phyloP scores from a whole-genome alignment of 768 basidiomycete genomes.

The Russula abietina region DNA sequence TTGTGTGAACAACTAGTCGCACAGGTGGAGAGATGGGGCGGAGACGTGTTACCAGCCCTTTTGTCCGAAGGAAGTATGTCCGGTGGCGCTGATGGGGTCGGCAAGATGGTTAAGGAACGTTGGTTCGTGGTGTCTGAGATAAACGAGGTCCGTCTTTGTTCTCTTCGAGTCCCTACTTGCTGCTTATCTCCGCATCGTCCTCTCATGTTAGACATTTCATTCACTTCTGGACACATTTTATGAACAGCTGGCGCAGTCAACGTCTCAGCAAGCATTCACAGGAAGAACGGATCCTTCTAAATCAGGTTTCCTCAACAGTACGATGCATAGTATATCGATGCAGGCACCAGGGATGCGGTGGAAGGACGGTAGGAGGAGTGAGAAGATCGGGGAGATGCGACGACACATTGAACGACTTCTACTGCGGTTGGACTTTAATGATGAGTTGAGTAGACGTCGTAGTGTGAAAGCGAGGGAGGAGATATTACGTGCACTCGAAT shows the following conservation, averaged over 20 bases:
- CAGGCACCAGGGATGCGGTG: conserved; percentile 42
- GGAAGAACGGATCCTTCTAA: conserved; percentile 63
- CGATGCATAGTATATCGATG: conserved; percentile 41
- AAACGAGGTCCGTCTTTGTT: conserved; percentile 51
- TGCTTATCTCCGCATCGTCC: conserved; percentile 21
- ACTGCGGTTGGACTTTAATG: conserved; percentile 81
- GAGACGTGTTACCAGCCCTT: conserved; percentile 79
- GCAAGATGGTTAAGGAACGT: conserved; percentile 67
- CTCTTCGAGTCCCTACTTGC: background rate
- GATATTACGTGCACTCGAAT: conserved; percentile 39
- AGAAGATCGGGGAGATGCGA: conserved; percentile 61
- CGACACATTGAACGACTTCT: conserved; percentile 79
- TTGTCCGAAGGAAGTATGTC: conserved; percentile 74
- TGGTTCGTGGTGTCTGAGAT: conserved; percentile 65
- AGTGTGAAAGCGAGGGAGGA: conserved; percentile 30
- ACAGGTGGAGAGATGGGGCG: conserved; percentile 87
- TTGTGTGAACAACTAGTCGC: conserved; percentile 84
- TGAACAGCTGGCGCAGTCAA: conserved; percentile 68
- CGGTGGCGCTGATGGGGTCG: conserved; percentile 51
- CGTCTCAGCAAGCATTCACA: conserved; percentile 66
- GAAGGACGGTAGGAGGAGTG: conserved; percentile 45
- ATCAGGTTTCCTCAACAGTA: conserved; percentile 54
- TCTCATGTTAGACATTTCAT: conserved; percentile 52
- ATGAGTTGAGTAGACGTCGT: conserved; percentile 50
- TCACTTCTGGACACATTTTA: conserved; percentile 69